Base-by-base conservation (phyloP, 768 basidiomycete genomes). In the Lyophyllum atratum region DNA sequence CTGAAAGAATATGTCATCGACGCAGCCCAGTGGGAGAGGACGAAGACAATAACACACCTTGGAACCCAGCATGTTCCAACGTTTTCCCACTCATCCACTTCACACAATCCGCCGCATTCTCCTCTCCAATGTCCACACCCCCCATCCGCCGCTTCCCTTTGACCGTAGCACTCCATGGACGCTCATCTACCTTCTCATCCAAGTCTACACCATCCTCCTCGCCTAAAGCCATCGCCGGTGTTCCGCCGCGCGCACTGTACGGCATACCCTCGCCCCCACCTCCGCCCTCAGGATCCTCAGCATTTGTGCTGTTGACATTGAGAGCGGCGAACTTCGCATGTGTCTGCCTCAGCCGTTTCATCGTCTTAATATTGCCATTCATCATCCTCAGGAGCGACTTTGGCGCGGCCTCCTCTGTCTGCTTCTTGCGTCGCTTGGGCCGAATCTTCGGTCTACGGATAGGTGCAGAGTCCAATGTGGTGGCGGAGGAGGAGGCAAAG, bases 51-150 rank as follows among this genome's bases (percentile, higher is more conserved):
- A 55, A 72, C 85, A 55, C 55, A 90, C 94, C 92, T 79, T 97
- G 95, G 66, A 97, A 97, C 2, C 95, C 95, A 47, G 82, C 80
- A 76, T 97, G 95, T 63, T 96, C 93, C 64, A 97, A 66, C 49
- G 96, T 79, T 74, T 92, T 93, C 52, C 75, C 74, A 22, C 82
- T 77, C 80, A 85, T 83, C 91, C 87, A 93, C 62, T 79, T 76
- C 65, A 89, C 66, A 73, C 88, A 95, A 54, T 85, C 80, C 43
- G 74, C 71, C 8, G 87, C 85, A 56, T 79, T 85, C 55, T 77
- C 72, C 56, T 80, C 80, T 1, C 87, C 89, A 25, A 92, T 68
- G 55, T 88, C 89, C 40, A 82, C 62, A 11, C 76, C 78, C 34
- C 62, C 61, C 33, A 61, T 59, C 48, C 67, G 67, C 51, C 60